Evolutionary conservation across 2,329 filamentous ascomycete genomes (phyloP).

Genomic region (Didymella pomorum): DNA sequence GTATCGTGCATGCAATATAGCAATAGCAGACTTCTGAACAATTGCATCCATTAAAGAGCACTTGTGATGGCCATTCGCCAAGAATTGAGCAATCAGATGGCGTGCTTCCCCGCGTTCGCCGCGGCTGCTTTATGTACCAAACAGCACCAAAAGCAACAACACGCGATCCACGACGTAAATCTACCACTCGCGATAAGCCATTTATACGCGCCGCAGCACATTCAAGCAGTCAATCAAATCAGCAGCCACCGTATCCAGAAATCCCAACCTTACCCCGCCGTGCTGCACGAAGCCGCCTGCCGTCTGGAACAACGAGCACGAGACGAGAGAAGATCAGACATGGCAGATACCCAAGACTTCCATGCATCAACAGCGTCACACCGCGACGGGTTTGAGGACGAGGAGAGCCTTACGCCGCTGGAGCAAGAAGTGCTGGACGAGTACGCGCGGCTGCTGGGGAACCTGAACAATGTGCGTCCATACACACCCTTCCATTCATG

Average conservation of each 20-base stretch:
- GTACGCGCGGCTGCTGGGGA: conserved; percentile 85
- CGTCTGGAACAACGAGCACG: neutral
- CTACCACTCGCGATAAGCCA: neutral
- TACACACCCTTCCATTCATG: no score
- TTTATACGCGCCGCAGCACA: neutral
- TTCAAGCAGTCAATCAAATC: neutral
- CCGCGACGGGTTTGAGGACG: conserved; percentile 13
- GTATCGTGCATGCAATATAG: conserved; percentile 7
- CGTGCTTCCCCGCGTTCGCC: conserved; percentile 34
- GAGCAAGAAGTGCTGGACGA: conserved; percentile 96
- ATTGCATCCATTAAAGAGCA: neutral
- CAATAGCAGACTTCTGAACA: conserved; percentile 10
- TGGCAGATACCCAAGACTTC: conserved; percentile 27
- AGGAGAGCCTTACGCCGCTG: conserved; percentile 69
- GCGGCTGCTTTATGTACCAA: neutral
- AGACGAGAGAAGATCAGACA: conserved; percentile 10
- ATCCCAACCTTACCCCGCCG: neutral
- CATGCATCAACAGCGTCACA: conserved; percentile 30
- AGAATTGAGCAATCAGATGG: conserved; percentile 23
- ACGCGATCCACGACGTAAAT: neutral
- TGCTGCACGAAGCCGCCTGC: neutral
- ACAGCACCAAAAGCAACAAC: neutral
- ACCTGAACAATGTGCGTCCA: conserved; percentile 81
- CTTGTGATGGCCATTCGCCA: conserved; percentile 7
- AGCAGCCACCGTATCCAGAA: no score